phyloP scores from a whole-genome alignment of 2,329 filamentous ascomycete species.

The Pseudophaeomoniella oleicola region DNA sequence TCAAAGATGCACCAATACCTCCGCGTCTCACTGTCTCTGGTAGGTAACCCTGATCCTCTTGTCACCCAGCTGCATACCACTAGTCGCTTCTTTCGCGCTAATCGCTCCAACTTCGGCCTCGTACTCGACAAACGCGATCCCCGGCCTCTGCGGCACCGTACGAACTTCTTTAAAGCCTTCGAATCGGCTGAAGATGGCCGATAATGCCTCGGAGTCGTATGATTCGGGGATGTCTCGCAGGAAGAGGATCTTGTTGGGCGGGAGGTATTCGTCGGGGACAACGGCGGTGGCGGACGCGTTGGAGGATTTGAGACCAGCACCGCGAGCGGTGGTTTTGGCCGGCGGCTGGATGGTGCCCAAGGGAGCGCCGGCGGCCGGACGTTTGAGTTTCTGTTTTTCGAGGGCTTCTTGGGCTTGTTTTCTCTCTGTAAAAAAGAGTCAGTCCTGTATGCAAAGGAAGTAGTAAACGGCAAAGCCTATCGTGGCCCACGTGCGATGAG shows the following conservation, averaged over 20 bases:
- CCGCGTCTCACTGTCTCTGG: constrained; percentile 57
- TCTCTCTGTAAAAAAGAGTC: constrained; percentile 33
- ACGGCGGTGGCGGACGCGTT: constrained; percentile 53
- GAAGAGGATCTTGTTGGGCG: constrained; percentile 93
- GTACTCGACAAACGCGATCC: constrained; percentile 95
- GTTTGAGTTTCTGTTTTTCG: constrained; percentile 63
- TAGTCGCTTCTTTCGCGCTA: constrained; percentile 82
- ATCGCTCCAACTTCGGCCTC: constrained; percentile 81
- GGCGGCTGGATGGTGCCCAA: constrained; percentile 36
- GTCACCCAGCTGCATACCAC: constrained; percentile 65
- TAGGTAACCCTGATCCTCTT: constrained; percentile 90
- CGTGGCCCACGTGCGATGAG: no score
- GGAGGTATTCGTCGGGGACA: constrained; percentile 93
- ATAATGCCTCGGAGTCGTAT: constrained; percentile 66
- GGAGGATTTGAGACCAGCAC: constrained; percentile 62
- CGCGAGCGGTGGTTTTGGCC: constrained; percentile 49
- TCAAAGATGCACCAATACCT: neutral
- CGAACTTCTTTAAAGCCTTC: constrained; percentile 90
- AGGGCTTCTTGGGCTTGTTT: constrained; percentile 73
- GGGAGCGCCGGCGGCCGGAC: constrained; percentile 35
- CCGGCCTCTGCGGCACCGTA: constrained; percentile 68
- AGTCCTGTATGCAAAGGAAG: neutral
- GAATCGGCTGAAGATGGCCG: constrained; percentile 71
- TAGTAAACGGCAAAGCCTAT: no score
- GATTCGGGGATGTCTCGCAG: constrained; percentile 83